Conservation (phyloP, 306 rosid species). For the Adenanthera pavonina region DNA sequence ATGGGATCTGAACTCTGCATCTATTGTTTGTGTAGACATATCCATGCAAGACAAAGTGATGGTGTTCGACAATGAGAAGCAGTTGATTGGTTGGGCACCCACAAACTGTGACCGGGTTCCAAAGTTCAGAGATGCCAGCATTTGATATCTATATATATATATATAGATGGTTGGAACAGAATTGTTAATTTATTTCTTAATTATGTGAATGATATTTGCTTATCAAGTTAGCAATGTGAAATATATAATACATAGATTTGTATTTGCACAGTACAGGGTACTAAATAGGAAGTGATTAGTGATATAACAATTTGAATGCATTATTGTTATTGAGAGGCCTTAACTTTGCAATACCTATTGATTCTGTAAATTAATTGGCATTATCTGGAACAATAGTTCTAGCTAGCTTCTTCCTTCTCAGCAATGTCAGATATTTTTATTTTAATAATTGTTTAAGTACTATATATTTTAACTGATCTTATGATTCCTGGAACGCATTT, state of each 20-base stretch:
- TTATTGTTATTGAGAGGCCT: background rate
- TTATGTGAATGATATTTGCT: conserved; percentile 13
- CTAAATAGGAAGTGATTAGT: background rate
- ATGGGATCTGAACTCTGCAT: conserved; percentile 3
- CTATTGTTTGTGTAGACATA: conserved; percentile 51
- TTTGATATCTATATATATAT: conserved; percentile 42
- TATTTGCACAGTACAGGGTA: background rate
- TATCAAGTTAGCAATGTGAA: background rate
- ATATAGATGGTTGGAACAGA: background rate
- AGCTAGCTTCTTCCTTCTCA: no score
- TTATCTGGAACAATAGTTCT: no score
- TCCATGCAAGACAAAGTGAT: conserved; percentile 89
- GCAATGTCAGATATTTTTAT: background rate
- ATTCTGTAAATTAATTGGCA: no score
- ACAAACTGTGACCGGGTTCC: conserved; percentile 70
- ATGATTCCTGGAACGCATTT: background rate
- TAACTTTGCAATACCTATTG: no score
- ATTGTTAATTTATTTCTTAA: conserved; percentile 19
- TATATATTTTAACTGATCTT: background rate
- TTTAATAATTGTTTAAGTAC: background rate
- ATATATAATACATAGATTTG: background rate
- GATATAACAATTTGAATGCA: background rate
- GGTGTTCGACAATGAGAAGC: conserved; percentile 80
- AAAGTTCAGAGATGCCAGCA: conserved; percentile 51
- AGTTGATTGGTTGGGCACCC: conserved; percentile 77